Base-by-base conservation (phyloP, 169 alveolate species). In the Plasmodium blacklocki region DNA sequence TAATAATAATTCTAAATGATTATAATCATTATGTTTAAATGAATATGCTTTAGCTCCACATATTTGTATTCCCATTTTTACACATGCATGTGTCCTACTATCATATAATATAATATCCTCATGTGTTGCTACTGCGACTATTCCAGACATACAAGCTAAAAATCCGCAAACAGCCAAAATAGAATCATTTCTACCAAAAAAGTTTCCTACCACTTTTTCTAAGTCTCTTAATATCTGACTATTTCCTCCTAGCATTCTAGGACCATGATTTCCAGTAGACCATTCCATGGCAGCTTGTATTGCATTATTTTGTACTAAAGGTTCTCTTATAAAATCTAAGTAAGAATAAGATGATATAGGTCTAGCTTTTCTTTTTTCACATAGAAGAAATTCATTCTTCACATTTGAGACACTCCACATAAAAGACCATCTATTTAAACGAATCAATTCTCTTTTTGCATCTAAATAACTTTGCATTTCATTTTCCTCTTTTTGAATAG, bases 221-320 rank as follows among this genome's bases (percentile, higher is more conserved):
- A 94, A 60, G 15, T 94, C 94, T 56, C 95, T 63, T 59, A 94
- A 58, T 21, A 94, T 89, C 21, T 87, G 78, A 60, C 94, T 71
- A 83, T 93, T 93, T 21, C 96, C 96, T 0, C 96, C 96, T 32
- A 94, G 49, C 95, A 94, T 91, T 29, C 96, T 89, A 4, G 96
- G 95, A 0, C 96, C 96, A 88, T 94, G 96, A 43, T 93, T 92
- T 8, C 96, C 96, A 5, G 96, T 94, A 0, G 95, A 74, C 93
- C 93, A 94, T 63, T 85, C 59, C 39, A 73, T 76, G 0, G 94
- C 96, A 3, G 95, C 94, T 7, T 91, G 88, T 4, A 94, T 89
- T 21, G 96, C 96, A n/a, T 87, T 85, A 45, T 93, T 76, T 73
- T 94, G 96, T 64, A 94, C 96, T 11, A 54, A 52, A 6, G 90